Evolutionary conservation across 2,329 filamentous ascomycete genomes (phyloP).

Genomic region (Capronia americana): DNA sequence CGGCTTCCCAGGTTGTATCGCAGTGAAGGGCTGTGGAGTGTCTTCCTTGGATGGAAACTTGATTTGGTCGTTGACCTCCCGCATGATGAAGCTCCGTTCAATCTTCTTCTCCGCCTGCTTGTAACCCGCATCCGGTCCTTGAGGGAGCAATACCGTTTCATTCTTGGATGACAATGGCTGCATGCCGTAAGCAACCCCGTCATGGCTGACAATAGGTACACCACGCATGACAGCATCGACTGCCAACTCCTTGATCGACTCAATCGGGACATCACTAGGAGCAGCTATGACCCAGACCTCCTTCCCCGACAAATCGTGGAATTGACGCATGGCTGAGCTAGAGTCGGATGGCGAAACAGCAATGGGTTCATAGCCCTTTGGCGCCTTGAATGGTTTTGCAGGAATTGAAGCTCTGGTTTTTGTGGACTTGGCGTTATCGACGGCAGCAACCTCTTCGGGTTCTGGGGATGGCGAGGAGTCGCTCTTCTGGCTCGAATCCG

Average conservation of each 20-base stretch:
- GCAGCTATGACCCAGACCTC: constrained; percentile 58
- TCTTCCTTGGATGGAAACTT: constrained; percentile 14
- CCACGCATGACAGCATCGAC: constrained; percentile 50
- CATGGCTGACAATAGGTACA: constrained; percentile 50
- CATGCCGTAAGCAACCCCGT: constrained; percentile 46
- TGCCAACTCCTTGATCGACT: constrained; percentile 53
- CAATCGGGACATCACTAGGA: constrained; percentile 52
- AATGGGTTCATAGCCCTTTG: constrained; percentile 50
- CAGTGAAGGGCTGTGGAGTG: constrained; percentile 31
- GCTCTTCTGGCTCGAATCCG: constrained; percentile 29
- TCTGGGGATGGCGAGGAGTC: constrained; percentile 10
- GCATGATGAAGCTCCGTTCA: constrained; percentile 40
- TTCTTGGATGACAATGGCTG: constrained; percentile 31
- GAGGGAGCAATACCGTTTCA: constrained; percentile 46
- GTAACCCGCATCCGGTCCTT: constrained; percentile 39
- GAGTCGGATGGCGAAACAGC: constrained; percentile 27
- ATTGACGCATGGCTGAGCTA: constrained; percentile 21
- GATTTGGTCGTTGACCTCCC: constrained; percentile 20
- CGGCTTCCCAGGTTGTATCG: constrained; percentile 38
- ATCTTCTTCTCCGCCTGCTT: constrained; percentile 30
- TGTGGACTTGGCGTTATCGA: constrained; percentile 8
- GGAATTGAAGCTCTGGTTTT: constrained; percentile 34
- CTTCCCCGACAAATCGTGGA: constrained; percentile 47
- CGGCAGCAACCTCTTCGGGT: constrained; percentile 3
- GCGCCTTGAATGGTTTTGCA: constrained; percentile 50